Conservation (phyloP, 495 filamentous ascomycete species). For the Tuber umbilicatum region DNA sequence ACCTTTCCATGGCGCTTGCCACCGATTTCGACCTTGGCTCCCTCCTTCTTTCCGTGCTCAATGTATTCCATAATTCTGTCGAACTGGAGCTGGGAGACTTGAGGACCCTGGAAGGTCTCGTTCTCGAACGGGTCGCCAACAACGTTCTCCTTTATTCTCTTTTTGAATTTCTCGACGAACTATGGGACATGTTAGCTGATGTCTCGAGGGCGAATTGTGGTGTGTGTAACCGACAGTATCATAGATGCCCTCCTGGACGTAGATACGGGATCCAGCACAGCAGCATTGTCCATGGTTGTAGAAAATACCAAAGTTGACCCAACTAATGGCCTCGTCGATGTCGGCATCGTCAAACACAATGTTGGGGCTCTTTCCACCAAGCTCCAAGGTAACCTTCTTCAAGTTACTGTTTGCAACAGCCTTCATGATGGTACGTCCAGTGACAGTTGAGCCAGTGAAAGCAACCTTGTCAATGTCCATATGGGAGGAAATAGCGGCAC, state of each 20-base stretch:
- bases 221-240: constrained; percentile 49
- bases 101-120: constrained; percentile 94
- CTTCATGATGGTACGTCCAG: constrained; percentile 92
- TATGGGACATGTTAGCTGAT: constrained; percentile 41
- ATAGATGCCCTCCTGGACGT: constrained; percentile 93
- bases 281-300: constrained; percentile 99
- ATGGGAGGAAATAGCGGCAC: constrained; percentile 84
- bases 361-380: constrained; percentile 97
- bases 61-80: constrained; percentile 99
- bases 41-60: constrained; percentile 75
- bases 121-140: constrained; percentile 85
- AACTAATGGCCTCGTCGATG: constrained; percentile 91
- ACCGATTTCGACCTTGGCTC: constrained; percentile 77
- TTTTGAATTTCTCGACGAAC: constrained; percentile 83
- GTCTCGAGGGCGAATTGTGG: not conserved
- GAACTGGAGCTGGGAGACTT: constrained; percentile 89
- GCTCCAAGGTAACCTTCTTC: constrained; percentile 98
- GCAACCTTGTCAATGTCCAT: constrained; percentile 99
- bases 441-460: constrained; percentile 90
- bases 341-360: constrained; percentile 95
- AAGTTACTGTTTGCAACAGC: constrained; percentile 88
- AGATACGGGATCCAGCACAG: constrained; percentile 91
- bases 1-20: constrained; percentile 82
- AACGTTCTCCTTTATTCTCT: constrained; percentile 70
- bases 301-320: constrained; percentile 99